Conservation (phyloP, 1,139 yeast genomes). For the Magnusiomyces ingens region DNA sequence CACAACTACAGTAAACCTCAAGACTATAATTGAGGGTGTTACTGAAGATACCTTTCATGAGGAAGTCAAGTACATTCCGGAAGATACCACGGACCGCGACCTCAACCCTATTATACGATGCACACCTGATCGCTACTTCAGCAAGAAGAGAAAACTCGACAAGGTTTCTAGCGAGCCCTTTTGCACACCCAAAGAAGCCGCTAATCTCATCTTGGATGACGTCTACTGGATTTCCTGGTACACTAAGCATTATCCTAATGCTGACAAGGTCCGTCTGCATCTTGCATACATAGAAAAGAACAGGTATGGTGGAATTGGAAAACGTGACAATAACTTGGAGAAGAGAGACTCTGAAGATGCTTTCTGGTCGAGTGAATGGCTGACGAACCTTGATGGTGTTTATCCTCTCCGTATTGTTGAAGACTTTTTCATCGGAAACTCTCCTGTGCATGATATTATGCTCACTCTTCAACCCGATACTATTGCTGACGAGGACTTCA, state of each 20-base stretch:
- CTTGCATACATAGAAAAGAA: slow-evolving; percentile 57
- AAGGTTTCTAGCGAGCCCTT: slow-evolving; percentile 56
- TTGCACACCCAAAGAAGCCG: slow-evolving; percentile 68
- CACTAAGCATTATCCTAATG: slow-evolving; percentile 49
- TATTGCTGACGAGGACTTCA: slow-evolving; percentile 53
- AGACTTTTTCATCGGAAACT: slow-evolving; percentile 52
- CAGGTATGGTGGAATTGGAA: slow-evolving; percentile 39
- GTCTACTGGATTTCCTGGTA: slow-evolving; percentile 80
- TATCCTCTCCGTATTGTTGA: slow-evolving; percentile 52
- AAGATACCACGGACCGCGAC: slow-evolving; percentile 45
- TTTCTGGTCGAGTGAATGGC: slow-evolving; percentile 67
- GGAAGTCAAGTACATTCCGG: slow-evolving; percentile 51
- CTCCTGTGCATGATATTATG: slow-evolving; percentile 42
- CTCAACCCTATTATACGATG: slow-evolving; percentile 78
- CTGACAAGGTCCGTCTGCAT: slow-evolving; percentile 57
- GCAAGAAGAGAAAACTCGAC: slow-evolving; percentile 55
- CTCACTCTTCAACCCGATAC: slow-evolving; percentile 68
- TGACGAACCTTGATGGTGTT: slow-evolving; percentile 56
- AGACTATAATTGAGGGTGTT: slow-evolving; percentile 17
- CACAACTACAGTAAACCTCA: slow-evolving; percentile 36
- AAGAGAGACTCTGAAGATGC: slow-evolving; percentile 38
- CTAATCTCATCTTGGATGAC: slow-evolving; percentile 47
- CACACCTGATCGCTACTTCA: slow-evolving; percentile 66
- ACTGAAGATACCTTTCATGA: slow-evolving; percentile 20
- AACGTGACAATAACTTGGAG: slow-evolving; percentile 27